These are phyloP conservation scores for Leptodontidium sp. DNA, from an alignment of 2,329 filamentous ascomycete genomes.

Conservation along the genomic window DNA sequence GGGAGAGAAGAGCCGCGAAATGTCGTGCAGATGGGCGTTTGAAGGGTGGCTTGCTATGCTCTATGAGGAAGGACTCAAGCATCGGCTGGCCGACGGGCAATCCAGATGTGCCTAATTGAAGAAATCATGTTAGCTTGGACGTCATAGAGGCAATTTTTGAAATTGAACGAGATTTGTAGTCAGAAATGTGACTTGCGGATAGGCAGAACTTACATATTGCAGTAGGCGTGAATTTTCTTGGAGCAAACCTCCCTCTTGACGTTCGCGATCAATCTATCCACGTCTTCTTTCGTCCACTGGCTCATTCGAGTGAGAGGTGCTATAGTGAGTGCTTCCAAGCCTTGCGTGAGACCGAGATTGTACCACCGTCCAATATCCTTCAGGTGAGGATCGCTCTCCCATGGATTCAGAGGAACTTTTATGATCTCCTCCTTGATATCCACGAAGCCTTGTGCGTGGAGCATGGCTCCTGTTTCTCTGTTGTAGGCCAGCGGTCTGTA, in stretches of 20 bases:
- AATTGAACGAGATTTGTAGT: conserved; percentile 2
- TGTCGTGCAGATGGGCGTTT: conserved; percentile 30
- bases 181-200: conserved; percentile 1
- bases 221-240: conserved; percentile 75
- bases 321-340: conserved; percentile 76
- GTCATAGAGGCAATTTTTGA: conserved; percentile 20
- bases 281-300: conserved; percentile 66
- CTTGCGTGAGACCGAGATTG: conserved; percentile 77
- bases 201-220: conserved; percentile 72
- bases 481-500: conserved; percentile 73
- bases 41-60: conserved; percentile 21
- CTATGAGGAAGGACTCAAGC: conserved; percentile 25
- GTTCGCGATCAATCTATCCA: conserved; percentile 66
- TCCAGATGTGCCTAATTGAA: conserved; percentile 45
- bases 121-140: conserved; percentile 19
- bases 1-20: conserved; percentile 21
- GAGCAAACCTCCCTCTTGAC: conserved; percentile 75
- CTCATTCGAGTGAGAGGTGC: conserved; percentile 75
- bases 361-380: conserved; percentile 83
- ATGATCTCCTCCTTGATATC: conserved; percentile 78
- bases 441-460: conserved; percentile 78
- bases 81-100: conserved; percentile 40
- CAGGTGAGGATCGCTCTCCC: conserved; percentile 69
- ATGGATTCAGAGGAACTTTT: conserved; percentile 76
- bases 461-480: conserved; percentile 62